A percentile compares a stretch with the other conserved stretches of the same genome.
These are phyloP conservation scores for Theileria equi DNA, from an alignment of 169 alveolate species.

Conservation along the genomic window DNA sequence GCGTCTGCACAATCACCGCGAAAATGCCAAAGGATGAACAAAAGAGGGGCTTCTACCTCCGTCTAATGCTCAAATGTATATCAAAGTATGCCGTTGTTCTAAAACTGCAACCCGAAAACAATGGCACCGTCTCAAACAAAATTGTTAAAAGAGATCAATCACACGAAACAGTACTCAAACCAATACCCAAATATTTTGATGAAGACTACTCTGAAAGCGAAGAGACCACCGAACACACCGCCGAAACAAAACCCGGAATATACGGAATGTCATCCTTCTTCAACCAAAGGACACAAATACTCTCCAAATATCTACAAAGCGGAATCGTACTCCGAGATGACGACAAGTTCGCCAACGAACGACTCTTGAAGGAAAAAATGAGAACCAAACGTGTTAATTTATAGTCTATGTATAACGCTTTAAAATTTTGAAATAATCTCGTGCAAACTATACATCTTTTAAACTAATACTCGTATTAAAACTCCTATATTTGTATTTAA, in stretches of 20 bases:
- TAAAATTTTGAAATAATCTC: neutral
- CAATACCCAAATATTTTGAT: slow-evolving; percentile 54
- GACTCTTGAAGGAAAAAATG: slow-evolving; percentile 42
- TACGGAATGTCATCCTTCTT: slow-evolving; percentile 51
- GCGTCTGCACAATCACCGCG: slow-evolving; percentile 63
- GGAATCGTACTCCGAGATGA: slow-evolving; percentile 42
- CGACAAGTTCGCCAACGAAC: slow-evolving; percentile 35
- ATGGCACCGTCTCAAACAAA: neutral
- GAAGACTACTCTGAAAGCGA: slow-evolving; percentile 29
- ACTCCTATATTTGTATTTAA: too few species aligned
- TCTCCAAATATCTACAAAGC: slow-evolving; percentile 53
- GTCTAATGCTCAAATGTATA: slow-evolving; percentile 42
- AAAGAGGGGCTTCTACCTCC: slow-evolving; percentile 41
- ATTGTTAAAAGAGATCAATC: neutral
- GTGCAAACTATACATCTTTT: neutral
- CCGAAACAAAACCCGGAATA: slow-evolving; percentile 9
- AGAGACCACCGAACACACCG: slow-evolving; percentile 10
- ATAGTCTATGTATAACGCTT: neutral
- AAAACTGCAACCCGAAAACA: slow-evolving; percentile 24
- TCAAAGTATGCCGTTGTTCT: slow-evolving; percentile 44
- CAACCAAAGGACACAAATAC: slow-evolving; percentile 50
- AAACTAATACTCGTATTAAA: neutral
- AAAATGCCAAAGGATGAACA: slow-evolving; percentile 49
- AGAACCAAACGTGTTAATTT: neutral
- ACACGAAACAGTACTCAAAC: slow-evolving; percentile 7